Conservation (phyloP, 2,329 filamentous ascomycete genomes). For the Verticillium longisporum region DNA sequence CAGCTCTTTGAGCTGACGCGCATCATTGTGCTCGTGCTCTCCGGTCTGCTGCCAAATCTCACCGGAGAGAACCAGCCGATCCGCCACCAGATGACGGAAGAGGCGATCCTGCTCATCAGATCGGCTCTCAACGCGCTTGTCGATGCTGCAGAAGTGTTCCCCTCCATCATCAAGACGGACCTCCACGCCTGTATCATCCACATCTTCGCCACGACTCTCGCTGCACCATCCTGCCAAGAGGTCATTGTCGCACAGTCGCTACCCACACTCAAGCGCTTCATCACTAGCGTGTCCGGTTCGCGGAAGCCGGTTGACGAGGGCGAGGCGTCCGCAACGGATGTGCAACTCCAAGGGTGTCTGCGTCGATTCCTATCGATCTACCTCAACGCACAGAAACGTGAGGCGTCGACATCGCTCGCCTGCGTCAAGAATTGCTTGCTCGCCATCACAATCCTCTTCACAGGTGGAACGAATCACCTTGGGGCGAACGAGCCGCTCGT, state of each 20-base stretch:
- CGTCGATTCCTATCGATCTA: constrained; percentile 78
- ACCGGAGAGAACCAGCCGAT: constrained; percentile 58
- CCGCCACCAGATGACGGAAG: constrained; percentile 77
- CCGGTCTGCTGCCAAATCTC: constrained; percentile 79
- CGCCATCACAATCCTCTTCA: constrained; percentile 83
- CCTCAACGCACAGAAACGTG: constrained; percentile 67
- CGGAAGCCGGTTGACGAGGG: constrained; percentile 25
- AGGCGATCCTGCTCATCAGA: constrained; percentile 73
- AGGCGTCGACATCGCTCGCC: constrained; percentile 66
- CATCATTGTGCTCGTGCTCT: constrained; percentile 89
- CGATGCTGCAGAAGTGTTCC: constrained; percentile 92
- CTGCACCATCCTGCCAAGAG: constrained; percentile 79
- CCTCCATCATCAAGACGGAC: constrained; percentile 92
- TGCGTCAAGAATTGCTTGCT: constrained; percentile 93
- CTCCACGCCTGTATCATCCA: constrained; percentile 94
- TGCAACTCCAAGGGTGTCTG: constrained; percentile 75
- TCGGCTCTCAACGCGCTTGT: constrained; percentile 82
- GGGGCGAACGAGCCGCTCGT: constrained; percentile 70
- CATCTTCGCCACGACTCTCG: constrained; percentile 89
- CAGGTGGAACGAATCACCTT: constrained; percentile 67
- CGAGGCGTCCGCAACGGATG: constrained; percentile 44
- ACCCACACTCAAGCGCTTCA: constrained; percentile 86
- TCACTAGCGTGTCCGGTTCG: constrained; percentile 61
- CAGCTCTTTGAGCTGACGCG: constrained; percentile 95
- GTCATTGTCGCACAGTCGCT: constrained; percentile 84